Conservation (phyloP, 2,329 filamentous ascomycete genomes). For the Claviceps sp. region DNA sequence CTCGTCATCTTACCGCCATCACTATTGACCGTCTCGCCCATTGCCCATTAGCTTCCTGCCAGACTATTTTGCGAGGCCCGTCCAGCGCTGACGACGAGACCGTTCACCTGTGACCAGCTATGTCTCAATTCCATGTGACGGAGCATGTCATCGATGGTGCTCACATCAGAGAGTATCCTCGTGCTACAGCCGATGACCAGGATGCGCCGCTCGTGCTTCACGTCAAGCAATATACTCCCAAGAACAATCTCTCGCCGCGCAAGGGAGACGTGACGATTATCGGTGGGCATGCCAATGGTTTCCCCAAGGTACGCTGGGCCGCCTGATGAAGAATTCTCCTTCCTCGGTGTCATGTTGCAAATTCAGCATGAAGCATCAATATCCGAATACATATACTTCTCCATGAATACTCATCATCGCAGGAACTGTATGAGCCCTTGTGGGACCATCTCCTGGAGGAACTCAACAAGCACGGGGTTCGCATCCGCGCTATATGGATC, state of each 20-base stretch:
- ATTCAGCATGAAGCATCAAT: background rate
- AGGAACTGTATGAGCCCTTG: constrained; percentile 86
- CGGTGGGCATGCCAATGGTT: constrained; percentile 80
- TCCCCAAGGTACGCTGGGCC: constrained; percentile 55
- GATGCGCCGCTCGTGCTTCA: constrained; percentile 61
- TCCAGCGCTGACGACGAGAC: no score
- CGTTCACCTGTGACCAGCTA: background rate
- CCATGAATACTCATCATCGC: background rate
- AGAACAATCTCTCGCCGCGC: constrained; percentile 51
- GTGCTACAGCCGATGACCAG: constrained; percentile 56
- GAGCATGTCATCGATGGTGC: constrained; percentile 63
- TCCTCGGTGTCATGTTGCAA: background rate
- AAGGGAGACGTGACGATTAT: constrained; percentile 76
- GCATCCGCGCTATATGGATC: constrained; percentile 77
- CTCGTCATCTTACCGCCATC: no score
- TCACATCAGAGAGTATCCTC: constrained; percentile 71
- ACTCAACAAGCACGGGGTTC: constrained; percentile 45
- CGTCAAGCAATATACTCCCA: constrained; percentile 80
- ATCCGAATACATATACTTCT: no score
- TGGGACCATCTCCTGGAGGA: constrained; percentile 67
- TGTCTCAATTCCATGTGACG: constrained; percentile 42
- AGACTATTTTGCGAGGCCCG: no score
- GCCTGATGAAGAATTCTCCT: background rate
- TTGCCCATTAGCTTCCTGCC: no score
- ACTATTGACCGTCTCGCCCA: no score